Percentiles rank a stretch among this genome's conserved stretches.
Evolutionary conservation across 2,329 filamentous ascomycete species (phyloP).

Genomic region (Dothideomycetes sp.): DNA sequence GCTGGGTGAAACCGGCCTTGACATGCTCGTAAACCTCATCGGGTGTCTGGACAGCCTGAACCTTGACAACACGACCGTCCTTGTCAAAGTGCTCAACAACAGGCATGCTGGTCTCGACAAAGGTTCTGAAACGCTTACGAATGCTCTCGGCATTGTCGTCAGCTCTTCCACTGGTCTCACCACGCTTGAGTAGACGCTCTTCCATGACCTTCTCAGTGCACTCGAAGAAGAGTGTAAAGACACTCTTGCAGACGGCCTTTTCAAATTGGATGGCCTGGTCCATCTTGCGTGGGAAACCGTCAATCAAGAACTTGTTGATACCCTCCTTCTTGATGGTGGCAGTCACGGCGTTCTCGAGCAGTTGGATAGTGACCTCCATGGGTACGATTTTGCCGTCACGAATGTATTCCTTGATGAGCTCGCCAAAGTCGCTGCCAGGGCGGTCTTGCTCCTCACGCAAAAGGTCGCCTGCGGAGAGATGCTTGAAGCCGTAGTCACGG

Average conservation of each 20-base stretch:
- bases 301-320: constrained; percentile 65
- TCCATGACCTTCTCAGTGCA: constrained; percentile 87
- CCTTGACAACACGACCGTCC: constrained; percentile 69
- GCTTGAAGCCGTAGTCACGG: constrained; percentile 77
- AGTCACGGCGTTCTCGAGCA: constrained; percentile 90
- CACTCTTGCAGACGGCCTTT: constrained; percentile 71
- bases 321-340: constrained; percentile 49
- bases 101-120: constrained; percentile 94
- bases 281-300: constrained; percentile 90
- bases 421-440: constrained; percentile 76
- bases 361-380: constrained; percentile 93
- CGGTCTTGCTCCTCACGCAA: constrained; percentile 89
- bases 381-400: constrained; percentile 91
- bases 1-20: constrained; percentile 36
- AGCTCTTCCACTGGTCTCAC: constrained; percentile 80
- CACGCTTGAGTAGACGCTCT: constrained; percentile 71
- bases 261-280: constrained; percentile 96
- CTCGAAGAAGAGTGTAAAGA: constrained; percentile 87
- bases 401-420: constrained; percentile 89
- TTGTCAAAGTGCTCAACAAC: constrained; percentile 78
- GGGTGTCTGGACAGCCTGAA: constrained; percentile 61
- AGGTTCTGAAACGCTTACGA: constrained; percentile 89
- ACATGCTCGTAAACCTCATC: constrained; percentile 55
- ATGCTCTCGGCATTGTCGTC: constrained; percentile 96
- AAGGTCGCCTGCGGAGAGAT: constrained; percentile 87